Evolutionary conservation across 805 yeast species (phyloP).

Genomic region (Lipomyces sp.): DNA sequence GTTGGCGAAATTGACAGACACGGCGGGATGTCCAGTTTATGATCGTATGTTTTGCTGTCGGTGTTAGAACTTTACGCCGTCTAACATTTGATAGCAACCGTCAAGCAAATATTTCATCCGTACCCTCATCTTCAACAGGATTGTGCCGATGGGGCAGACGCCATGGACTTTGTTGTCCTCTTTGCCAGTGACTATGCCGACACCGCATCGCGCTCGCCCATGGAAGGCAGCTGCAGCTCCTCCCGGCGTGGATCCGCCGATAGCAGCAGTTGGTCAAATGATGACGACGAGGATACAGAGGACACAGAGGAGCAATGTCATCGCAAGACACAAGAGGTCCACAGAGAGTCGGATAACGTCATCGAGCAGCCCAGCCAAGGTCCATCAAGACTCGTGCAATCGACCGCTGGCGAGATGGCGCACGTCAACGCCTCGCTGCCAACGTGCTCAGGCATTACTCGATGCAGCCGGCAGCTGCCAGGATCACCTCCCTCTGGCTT

Average conservation of each 20-base stretch:
- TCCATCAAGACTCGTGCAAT: background rate
- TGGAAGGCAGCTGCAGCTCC: background rate
- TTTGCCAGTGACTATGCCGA: slow-evolving; percentile 13
- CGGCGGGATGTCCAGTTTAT: slow-evolving; percentile 33
- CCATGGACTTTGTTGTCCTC: slow-evolving; percentile 27
- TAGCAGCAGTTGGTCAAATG: slow-evolving; percentile 4
- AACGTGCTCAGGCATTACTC: background rate
- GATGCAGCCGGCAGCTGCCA: background rate
- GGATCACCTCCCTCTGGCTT: background rate
- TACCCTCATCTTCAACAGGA: slow-evolving; percentile 21
- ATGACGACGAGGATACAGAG: slow-evolving; percentile 1
- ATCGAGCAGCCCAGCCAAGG: background rate
- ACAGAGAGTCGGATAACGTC: background rate
- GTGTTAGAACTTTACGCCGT: background rate
- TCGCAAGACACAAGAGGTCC: background rate
- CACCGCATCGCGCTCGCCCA: background rate
- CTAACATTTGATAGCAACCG: slow-evolving; percentile 10
- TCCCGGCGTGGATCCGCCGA: background rate
- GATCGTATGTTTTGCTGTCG: slow-evolving; percentile 20
- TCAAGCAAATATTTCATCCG: slow-evolving; percentile 22
- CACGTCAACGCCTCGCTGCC: background rate
- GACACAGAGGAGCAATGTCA: background rate
- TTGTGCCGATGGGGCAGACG: slow-evolving; percentile 24
- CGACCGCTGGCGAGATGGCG: background rate
- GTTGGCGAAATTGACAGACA: slow-evolving; percentile 24